Evolutionary conservation across 2,329 filamentous ascomycete genomes (phyloP).

Genomic region (Paraphoma sp.): DNA sequence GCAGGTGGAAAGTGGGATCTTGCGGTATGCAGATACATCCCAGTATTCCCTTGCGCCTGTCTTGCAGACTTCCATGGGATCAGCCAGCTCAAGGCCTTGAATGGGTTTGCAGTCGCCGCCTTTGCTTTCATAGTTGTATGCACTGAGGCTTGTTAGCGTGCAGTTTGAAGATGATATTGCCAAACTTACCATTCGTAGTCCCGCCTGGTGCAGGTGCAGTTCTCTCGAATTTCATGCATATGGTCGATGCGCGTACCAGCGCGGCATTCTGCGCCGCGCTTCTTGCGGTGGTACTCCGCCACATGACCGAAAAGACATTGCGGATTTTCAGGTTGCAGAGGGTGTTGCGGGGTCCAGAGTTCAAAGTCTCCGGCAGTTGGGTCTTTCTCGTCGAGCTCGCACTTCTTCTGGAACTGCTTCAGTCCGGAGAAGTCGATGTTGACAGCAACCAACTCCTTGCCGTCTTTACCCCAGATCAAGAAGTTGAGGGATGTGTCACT

Average conservation of each 20-base stretch:
- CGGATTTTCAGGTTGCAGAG: constrained; percentile 73
- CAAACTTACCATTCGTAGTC: constrained; percentile 88
- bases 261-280: constrained; percentile 77
- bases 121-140: constrained; percentile 90
- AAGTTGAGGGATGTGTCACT: constrained; percentile 92
- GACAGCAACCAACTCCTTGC: constrained; percentile 68
- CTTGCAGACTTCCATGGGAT: constrained; percentile 65
- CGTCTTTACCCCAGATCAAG: constrained; percentile 78
- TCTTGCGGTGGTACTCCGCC: constrained; percentile 90
- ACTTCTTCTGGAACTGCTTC: constrained; percentile 67
- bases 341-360: constrained; percentile 87
- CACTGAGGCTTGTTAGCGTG: constrained; percentile 60
- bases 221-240: constrained; percentile 71
- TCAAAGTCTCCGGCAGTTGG: constrained; percentile 76
- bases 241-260: constrained; percentile 72
- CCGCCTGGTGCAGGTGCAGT: constrained; percentile 81
- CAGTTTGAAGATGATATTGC: not conserved
- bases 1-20: constrained; percentile 89
- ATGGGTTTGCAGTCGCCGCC: constrained; percentile 82
- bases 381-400: constrained; percentile 69
- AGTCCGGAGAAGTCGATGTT: constrained; percentile 90
- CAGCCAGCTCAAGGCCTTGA: constrained; percentile 69
- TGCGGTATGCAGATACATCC: constrained; percentile 85
- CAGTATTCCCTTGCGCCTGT: constrained; percentile 81
- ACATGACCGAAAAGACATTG: constrained; percentile 93